These are phyloP conservation scores for Podaxis rugospora DNA, from an alignment of 768 basidiomycete genomes.

Conservation along the genomic window DNA sequence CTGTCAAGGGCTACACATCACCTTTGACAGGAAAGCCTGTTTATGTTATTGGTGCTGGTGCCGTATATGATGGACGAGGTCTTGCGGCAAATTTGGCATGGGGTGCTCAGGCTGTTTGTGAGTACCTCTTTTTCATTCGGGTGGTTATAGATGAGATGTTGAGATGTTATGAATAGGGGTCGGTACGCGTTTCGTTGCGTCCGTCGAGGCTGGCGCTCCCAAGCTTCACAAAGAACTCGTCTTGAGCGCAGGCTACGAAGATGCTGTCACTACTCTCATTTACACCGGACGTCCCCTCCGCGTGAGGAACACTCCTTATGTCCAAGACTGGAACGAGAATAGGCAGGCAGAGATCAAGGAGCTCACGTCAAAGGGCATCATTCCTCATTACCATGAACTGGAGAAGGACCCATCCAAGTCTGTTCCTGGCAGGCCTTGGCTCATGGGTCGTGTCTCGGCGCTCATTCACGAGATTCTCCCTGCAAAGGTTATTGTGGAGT, in stretches of 20 bases:
- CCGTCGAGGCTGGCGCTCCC: conserved; percentile 75
- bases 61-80: conserved; percentile 84
- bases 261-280: conserved; percentile 81
- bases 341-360: conserved; percentile 77
- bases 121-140: conserved; percentile 28
- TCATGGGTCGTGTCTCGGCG: conserved; percentile 81
- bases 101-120: conserved; percentile 86
- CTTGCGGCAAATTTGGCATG: conserved; percentile 85
- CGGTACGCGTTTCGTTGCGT: conserved; percentile 84
- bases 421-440: conserved; percentile 60
- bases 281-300: conserved; percentile 88
- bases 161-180: conserved; percentile 44
- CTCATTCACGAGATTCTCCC: conserved; percentile 74
- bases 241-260: conserved; percentile 67
- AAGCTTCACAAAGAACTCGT: conserved; percentile 81
- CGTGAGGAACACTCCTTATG: conserved; percentile 79
- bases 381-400: conserved; percentile 70
- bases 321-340: conserved; percentile 79
- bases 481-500: conserved; percentile 78
- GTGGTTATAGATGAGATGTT: background rate
- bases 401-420: conserved; percentile 81
- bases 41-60: conserved; percentile 89
- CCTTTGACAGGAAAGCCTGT: conserved; percentile 81
- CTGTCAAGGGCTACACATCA: conserved; percentile 69
- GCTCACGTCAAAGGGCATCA: conserved; percentile 76